A percentile compares a stretch with the other conserved stretches of the same genome.
These are phyloP conservation scores for Limnanthes douglasii DNA, from an alignment of 345 rosid genomes.

Conservation along the genomic window DNA sequence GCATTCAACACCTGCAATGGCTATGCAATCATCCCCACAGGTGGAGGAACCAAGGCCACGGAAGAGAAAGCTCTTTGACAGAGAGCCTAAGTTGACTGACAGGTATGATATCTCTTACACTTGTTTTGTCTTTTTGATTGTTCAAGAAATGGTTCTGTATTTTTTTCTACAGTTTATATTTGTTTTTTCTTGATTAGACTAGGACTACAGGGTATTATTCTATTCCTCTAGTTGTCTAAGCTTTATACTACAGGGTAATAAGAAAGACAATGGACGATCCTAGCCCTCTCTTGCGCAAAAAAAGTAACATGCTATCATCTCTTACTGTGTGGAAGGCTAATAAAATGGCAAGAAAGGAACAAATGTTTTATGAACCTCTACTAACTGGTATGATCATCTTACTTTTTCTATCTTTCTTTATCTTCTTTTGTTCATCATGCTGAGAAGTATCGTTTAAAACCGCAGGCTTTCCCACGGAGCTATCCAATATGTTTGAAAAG, in stretches of 20 bases:
- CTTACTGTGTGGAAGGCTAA: constrained; percentile 45
- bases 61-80: constrained; percentile 48
- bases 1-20: constrained; percentile 37
- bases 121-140: constrained; percentile 4
- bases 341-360: constrained; percentile 33
- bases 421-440: constrained; percentile 2
- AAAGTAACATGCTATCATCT: constrained; percentile 27
- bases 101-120: constrained; percentile 20
- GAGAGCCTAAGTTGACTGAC: constrained; percentile 37
- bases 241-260: constrained; percentile 35
- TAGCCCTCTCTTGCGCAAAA: constrained; percentile 36
- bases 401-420: constrained; percentile 1
- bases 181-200: too few species aligned
- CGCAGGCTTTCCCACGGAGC: constrained; percentile 33
- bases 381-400: constrained; percentile 31
- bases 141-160: constrained; percentile 4
- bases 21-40: constrained; percentile 39
- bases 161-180: too few species aligned
- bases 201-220: too few species aligned
- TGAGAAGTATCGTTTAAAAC: constrained; percentile 4
- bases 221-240: too few species aligned
- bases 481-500: constrained; percentile 24
- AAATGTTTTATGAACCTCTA: constrained; percentile 32
- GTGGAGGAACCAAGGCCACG: constrained; percentile 19
- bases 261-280: constrained; percentile 37